Evolutionary conservation across 139 green algal genomes (phyloP).

Genomic region (Tetradesmus obliquus): DNA sequence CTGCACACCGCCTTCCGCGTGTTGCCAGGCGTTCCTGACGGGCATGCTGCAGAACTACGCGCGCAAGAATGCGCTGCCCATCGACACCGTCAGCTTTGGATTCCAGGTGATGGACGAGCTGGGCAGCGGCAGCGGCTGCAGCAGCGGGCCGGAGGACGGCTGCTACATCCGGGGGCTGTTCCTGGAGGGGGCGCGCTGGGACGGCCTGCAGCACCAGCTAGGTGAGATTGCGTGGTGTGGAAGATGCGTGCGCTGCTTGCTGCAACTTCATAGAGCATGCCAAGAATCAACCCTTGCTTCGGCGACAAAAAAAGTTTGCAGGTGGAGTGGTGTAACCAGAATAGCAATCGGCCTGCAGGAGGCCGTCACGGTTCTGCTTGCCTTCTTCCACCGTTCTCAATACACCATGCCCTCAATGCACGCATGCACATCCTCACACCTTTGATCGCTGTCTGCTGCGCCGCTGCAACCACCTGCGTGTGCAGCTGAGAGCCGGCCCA

Average conservation of each 20-base stretch:
- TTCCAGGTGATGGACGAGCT: constrained; percentile 80
- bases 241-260: neutral
- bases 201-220: constrained; percentile 57
- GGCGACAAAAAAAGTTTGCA: too few species aligned
- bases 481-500: constrained; percentile 78
- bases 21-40: constrained; percentile 85
- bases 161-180: constrained; percentile 88
- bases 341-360: too few species aligned
- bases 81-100: constrained; percentile 86
- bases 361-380: too few species aligned
- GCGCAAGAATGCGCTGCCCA: constrained; percentile 78
- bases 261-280: neutral
- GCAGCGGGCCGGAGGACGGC: constrained; percentile 64
- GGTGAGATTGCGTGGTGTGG: constrained; percentile 40
- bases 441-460: neutral
- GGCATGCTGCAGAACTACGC: constrained; percentile 91
- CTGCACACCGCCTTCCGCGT: neutral
- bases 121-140: neutral
- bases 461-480: neutral
- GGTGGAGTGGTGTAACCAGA: too few species aligned
- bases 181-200: constrained; percentile 85
- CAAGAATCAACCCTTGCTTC: too few species aligned
- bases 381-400: too few species aligned
- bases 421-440: too few species aligned
- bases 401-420: too few species aligned